phyloP scores from a whole-genome alignment of 2,329 filamentous ascomycete genomes.

The Cercospora zeae-maydis region DNA sequence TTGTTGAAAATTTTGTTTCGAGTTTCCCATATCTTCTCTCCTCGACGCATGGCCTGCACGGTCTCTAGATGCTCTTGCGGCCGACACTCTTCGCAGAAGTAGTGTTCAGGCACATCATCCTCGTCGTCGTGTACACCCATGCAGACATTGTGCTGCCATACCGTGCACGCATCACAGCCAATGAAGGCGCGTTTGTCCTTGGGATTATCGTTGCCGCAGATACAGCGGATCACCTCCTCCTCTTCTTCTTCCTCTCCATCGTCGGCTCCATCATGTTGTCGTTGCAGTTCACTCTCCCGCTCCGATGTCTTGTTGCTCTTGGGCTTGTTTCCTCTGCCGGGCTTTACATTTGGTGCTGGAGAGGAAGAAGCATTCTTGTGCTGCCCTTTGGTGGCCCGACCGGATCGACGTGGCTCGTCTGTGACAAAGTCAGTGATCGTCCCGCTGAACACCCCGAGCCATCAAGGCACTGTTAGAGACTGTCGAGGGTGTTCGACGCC shows the following conservation, averaged over 20 bases:
- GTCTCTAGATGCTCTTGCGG: constrained; percentile 80
- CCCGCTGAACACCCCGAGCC: neutral
- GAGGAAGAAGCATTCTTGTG: constrained; percentile 78
- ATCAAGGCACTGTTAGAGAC: neutral
- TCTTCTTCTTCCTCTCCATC: constrained; percentile 37
- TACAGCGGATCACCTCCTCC: constrained; percentile 72
- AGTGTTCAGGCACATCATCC: constrained; percentile 72
- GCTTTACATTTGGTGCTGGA: constrained; percentile 36
- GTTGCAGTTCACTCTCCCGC: constrained; percentile 34
- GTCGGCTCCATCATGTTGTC: constrained; percentile 51
- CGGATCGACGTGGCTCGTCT: constrained; percentile 89
- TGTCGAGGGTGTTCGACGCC: neutral
- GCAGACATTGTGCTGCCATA: constrained; percentile 97
- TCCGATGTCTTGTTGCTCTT: constrained; percentile 44
- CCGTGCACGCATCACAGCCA: constrained; percentile 84
- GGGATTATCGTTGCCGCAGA: constrained; percentile 85
- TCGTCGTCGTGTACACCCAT: constrained; percentile 78
- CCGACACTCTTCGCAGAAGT: constrained; percentile 87
- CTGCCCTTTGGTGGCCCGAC: constrained; percentile 93
- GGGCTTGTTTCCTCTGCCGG: constrained; percentile 32
- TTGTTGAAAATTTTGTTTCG: constrained; percentile 43
- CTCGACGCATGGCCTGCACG: constrained; percentile 70
- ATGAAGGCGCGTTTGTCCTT: constrained; percentile 91
- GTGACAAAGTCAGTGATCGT: constrained; percentile 23
- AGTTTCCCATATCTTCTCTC: constrained; percentile 80